Evolutionary conservation across 2,329 filamentous ascomycete species (phyloP), one percentile per base, ranked within the genome.

Genomic region (Aspergillus fischeri): DNA sequence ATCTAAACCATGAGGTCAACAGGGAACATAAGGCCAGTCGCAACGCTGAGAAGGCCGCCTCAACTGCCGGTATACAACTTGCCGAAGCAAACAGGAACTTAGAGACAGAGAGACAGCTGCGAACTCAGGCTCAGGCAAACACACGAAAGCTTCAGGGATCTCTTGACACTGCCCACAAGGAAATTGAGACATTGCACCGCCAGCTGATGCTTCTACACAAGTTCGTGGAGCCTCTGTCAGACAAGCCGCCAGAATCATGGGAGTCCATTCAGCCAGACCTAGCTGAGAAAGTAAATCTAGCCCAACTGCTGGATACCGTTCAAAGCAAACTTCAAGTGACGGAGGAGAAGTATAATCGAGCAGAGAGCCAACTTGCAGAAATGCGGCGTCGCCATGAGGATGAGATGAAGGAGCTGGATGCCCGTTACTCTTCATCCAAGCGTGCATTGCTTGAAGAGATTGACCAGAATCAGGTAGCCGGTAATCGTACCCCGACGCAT

Each of bases 1-100:
- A 99, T 71, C 80, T 97, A 38, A 96, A 91, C 65, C 93, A 97
- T 66, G 92, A 97, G 73, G 83, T 97, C 54, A 89, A 90, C 51
- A 84, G 92, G 29, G 93, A 97, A 75, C 91, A 92, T 69, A 95
- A 97, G 77, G 86, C 87, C 21, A 94, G 88, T 68, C 87, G 93
- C 58, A 94, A 90, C 70, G 93, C 92, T 3, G 93, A 97, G 75
- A 96, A 96, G 73, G 84, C 87, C 24, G 88, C 91, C 20, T 95
- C 91, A 0, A 89, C 86, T 38, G 83, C 88, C 58, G 90, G 87
- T 6, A 85, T 89, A 24, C 92, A 97, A 70, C 81, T 97, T 28
- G 91, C 92, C 8, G 94, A 97, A 71, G 87, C 87, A 14, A 96
- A 96, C 68, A 86, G 92, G 32, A 94, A 88, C 55, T 84, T 97